These are phyloP conservation scores for Coemansia sp. DNA, from an alignment of 192 early-diverging fungal genomes.

Conservation along the genomic window DNA sequence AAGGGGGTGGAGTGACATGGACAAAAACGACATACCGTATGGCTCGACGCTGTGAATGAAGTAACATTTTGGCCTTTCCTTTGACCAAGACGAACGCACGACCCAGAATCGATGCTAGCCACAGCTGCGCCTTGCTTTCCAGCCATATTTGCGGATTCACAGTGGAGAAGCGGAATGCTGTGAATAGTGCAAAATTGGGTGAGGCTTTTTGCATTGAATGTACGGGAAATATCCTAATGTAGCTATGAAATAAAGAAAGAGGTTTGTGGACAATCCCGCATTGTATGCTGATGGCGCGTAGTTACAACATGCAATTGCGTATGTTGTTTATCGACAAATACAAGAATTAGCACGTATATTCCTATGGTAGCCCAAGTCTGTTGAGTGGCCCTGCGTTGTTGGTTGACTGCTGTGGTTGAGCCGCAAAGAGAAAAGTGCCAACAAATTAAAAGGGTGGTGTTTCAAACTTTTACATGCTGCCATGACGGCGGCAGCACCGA, in stretches of 20 bases:
- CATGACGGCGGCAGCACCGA: neutral
- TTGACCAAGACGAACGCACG: neutral
- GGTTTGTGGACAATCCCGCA: neutral
- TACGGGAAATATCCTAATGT: neutral
- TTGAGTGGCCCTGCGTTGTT: neutral
- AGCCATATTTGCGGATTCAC: neutral
- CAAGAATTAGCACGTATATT: neutral
- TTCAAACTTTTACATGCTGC: neutral
- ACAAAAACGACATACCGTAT: neutral
- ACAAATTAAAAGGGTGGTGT: neutral
- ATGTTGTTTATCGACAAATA: neutral
- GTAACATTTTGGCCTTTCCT: neutral
- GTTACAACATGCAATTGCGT: neutral
- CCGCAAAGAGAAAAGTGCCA: neutral
- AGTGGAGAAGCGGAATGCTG: neutral
- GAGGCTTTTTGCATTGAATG: neutral
- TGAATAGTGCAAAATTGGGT: neutral
- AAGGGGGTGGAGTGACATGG: neutral
- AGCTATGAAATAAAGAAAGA: neutral
- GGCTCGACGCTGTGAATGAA: neutral
- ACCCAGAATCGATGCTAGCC: neutral
- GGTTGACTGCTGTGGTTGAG: neutral
- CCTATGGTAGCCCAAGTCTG: neutral
- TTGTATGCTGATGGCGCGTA: neutral
- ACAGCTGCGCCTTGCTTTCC: neutral